Evolutionary conservation across 306 rosid species (phyloP).

Genomic region (Citrullus mucosospermus): DNA sequence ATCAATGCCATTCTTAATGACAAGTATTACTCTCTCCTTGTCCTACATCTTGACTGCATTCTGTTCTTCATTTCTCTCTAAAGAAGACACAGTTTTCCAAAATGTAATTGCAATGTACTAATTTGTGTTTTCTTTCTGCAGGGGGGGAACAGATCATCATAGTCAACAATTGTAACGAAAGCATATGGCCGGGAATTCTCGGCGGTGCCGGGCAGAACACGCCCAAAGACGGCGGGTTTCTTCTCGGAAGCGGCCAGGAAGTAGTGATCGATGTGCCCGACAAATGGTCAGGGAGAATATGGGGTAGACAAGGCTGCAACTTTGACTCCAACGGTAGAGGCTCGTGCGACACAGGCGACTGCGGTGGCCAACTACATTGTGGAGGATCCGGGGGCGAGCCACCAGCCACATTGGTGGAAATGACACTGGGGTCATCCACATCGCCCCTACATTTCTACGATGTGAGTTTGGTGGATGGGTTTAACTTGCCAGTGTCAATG

Average conservation of each 20-base stretch:
- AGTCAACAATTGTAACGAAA: slow-evolving; percentile 76
- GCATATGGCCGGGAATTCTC: slow-evolving; percentile 86
- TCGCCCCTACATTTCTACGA: slow-evolving; percentile 80
- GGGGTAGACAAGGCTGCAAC: slow-evolving; percentile 84
- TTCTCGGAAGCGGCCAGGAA: slow-evolving; percentile 68
- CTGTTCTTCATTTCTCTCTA: not conserved
- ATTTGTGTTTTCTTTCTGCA: slow-evolving; percentile 19
- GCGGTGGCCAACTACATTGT: slow-evolving; percentile 45
- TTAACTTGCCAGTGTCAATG: slow-evolving; percentile 62
- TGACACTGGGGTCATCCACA: slow-evolving; percentile 69
- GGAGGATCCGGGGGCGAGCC: slow-evolving; percentile 53
- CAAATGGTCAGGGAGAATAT: slow-evolving; percentile 94
- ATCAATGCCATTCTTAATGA: not conserved
- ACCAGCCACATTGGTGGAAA: slow-evolving; percentile 83
- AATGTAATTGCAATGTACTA: not conserved
- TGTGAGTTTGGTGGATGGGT: slow-evolving; percentile 82
- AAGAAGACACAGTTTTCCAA: not conserved
- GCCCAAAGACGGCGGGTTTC: slow-evolving; percentile 66
- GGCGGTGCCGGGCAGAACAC: slow-evolving; percentile 70
- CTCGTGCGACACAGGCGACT: slow-evolving; percentile 63
- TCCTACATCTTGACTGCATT: not conserved
- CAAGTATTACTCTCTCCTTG: not conserved
- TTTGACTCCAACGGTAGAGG: slow-evolving; percentile 60
- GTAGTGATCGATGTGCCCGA: slow-evolving; percentile 46
- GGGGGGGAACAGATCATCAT: slow-evolving; percentile 75